Evolutionary conservation across 1,139 yeast genomes (phyloP).

Genomic region (Yamadazyma songkhlaensis): DNA sequence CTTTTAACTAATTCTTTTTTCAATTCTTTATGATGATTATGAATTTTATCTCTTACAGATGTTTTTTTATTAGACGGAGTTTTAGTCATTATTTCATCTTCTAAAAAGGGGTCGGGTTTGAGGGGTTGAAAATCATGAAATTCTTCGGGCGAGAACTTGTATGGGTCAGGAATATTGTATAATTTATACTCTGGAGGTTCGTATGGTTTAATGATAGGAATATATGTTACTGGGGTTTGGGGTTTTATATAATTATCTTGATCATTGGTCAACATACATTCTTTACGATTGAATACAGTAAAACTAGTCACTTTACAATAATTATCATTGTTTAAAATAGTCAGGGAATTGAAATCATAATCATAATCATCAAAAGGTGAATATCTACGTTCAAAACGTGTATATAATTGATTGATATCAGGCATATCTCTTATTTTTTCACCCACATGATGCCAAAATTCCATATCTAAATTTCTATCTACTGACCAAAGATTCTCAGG

Average conservation of each 20-base stretch:
- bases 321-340: constrained; percentile 13
- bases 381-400: constrained; percentile 12
- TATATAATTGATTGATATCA: constrained; percentile 15
- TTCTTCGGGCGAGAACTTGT: background rate
- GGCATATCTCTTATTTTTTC: constrained; percentile 15
- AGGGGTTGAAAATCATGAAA: background rate
- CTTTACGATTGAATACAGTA: constrained; percentile 19
- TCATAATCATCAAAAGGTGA: constrained; percentile 13
- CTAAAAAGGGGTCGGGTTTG: background rate
- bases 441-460: constrained; percentile 24
- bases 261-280: constrained; percentile 24
- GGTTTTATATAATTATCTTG: constrained; percentile 24
- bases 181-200: constrained; percentile 16
- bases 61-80: background rate
- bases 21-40: constrained; percentile 2
- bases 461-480: constrained; percentile 22
- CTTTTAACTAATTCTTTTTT: background rate
- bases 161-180: background rate
- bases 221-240: constrained; percentile 13
- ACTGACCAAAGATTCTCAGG: constrained; percentile 25
- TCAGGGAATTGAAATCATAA: constrained; percentile 1
- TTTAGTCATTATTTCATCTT: no score
- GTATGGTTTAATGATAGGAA: constrained; percentile 18
- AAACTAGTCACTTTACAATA: constrained; percentile 25
- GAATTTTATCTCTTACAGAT: constrained; percentile 4